Evolutionary conservation across 2,329 filamentous ascomycete species (phyloP).

Genomic region (Botryotinia calthae): DNA sequence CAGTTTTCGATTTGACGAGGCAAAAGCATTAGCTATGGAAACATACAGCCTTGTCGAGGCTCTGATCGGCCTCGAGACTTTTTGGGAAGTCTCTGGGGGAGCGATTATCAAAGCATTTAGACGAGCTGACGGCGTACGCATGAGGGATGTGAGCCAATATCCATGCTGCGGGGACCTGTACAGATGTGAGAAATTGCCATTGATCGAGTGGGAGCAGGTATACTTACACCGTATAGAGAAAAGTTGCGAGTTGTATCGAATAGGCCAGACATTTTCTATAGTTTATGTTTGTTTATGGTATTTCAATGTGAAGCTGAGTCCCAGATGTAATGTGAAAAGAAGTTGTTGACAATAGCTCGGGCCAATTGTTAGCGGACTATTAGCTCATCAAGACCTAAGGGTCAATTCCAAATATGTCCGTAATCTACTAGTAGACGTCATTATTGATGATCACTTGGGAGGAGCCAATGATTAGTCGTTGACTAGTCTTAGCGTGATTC

Average conservation of each 20-base stretch:
- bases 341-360: neutral
- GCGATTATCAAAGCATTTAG: slow-evolving; percentile 3
- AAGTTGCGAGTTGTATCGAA: slow-evolving; percentile 3
- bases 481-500: neutral
- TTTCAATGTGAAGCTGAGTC: neutral
- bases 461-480: neutral
- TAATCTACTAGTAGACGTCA: no score
- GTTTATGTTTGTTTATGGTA: neutral
- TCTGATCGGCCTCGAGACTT: neutral
- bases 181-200: neutral
- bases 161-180: slow-evolving; percentile 12
- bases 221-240: slow-evolving; percentile 13
- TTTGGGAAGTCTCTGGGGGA: neutral
- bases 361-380: neutral
- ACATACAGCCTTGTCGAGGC: neutral
- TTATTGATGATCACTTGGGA: neutral
- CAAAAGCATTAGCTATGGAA: no score
- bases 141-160: neutral
- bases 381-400: neutral
- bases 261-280: neutral
- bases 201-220: neutral
- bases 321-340: neutral
- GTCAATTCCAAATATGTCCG: no score
- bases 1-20: neutral
- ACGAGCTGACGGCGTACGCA: neutral